These are phyloP conservation scores for Leccinum pellstonianum DNA, from an alignment of 768 basidiomycete genomes.

Conservation along the genomic window DNA sequence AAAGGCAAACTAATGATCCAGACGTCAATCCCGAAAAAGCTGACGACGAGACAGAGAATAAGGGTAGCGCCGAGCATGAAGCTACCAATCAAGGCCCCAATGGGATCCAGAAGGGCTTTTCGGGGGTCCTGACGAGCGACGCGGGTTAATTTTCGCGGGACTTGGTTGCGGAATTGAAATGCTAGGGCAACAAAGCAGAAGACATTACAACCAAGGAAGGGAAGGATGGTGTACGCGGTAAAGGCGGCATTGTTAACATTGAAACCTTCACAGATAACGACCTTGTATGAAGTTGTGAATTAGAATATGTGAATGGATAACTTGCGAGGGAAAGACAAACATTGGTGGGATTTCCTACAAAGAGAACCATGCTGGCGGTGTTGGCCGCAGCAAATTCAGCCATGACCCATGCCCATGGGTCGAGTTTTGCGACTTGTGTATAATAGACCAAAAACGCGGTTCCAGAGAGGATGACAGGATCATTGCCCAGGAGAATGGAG, in stretches of 20 bases:
- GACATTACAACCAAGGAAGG: slow-evolving; percentile 67
- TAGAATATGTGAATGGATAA: neutral
- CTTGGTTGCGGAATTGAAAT: slow-evolving; percentile 56
- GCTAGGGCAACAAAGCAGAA: slow-evolving; percentile 60
- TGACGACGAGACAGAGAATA: slow-evolving; percentile 70
- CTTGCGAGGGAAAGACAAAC: slow-evolving; percentile 25
- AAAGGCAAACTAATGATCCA: slow-evolving; percentile 87
- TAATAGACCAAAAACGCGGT: slow-evolving; percentile 91
- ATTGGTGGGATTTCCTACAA: slow-evolving; percentile 93
- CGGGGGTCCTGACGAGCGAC: slow-evolving; percentile 47
- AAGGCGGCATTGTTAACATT: slow-evolving; percentile 72
- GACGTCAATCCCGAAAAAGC: slow-evolving; percentile 73
- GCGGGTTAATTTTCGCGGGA: slow-evolving; percentile 46
- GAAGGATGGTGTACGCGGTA: slow-evolving; percentile 80
- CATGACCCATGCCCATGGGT: slow-evolving; percentile 67
- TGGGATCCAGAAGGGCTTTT: slow-evolving; percentile 66
- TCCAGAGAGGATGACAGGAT: slow-evolving; percentile 90
- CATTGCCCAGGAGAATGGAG: slow-evolving; percentile 86
- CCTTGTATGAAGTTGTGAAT: slow-evolving; percentile 10
- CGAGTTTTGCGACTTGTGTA: slow-evolving; percentile 53
- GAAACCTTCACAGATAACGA: slow-evolving; percentile 89
- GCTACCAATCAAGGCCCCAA: slow-evolving; percentile 73
- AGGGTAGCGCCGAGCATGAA: slow-evolving; percentile 65
- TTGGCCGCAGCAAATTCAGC: slow-evolving; percentile 79
- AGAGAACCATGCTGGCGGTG: slow-evolving; percentile 70